These are phyloP conservation scores for Aspergillus hortae DNA, from an alignment of 2,329 filamentous ascomycete species.

Conservation along the genomic window DNA sequence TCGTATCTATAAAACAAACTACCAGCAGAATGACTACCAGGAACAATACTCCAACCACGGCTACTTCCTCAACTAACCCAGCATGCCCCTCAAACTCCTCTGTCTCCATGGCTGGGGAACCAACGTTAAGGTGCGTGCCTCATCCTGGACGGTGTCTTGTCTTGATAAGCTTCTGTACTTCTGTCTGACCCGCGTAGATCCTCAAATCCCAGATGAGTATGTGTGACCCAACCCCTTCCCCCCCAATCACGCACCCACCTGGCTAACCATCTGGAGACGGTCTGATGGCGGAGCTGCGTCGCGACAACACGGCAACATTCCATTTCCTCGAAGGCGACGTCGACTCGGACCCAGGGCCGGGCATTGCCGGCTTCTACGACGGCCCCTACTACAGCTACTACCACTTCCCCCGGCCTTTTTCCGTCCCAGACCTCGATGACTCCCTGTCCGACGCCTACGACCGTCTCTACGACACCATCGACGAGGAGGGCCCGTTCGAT, in stretches of 20 bases:
- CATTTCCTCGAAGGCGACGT: constrained; percentile 28
- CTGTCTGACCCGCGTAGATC: constrained; percentile 18
- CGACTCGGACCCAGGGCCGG: constrained; percentile 25
- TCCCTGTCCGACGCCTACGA: constrained; percentile 24
- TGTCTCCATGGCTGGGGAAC: constrained; percentile 35
- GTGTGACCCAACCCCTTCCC: constrained; percentile 1
- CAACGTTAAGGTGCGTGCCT: constrained; percentile 22
- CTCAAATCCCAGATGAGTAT: constrained; percentile 26
- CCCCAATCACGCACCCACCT: not conserved
- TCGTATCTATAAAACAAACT: no score
- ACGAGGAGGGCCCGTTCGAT: constrained; percentile 28
- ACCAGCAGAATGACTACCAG: no score
- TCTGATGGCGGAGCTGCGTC: constrained; percentile 23
- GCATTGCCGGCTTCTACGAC: constrained; percentile 28
- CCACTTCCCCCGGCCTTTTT: constrained; percentile 24
- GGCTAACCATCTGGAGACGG: constrained; percentile 12
- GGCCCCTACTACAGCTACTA: constrained; percentile 33
- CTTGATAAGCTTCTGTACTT: not conserved
- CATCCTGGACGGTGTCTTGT: not conserved
- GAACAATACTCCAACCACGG: not conserved
- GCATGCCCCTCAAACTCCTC: constrained; percentile 27
- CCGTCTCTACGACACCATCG: constrained; percentile 24
- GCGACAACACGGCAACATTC: constrained; percentile 28
- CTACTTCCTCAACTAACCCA: no score
- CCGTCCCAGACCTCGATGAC: constrained; percentile 19